A percentile compares a stretch with the other conserved stretches of the same genome.
Evolutionary conservation across 331 rosid genomes (phyloP).

Genomic region (Cucumis variabilis): DNA sequence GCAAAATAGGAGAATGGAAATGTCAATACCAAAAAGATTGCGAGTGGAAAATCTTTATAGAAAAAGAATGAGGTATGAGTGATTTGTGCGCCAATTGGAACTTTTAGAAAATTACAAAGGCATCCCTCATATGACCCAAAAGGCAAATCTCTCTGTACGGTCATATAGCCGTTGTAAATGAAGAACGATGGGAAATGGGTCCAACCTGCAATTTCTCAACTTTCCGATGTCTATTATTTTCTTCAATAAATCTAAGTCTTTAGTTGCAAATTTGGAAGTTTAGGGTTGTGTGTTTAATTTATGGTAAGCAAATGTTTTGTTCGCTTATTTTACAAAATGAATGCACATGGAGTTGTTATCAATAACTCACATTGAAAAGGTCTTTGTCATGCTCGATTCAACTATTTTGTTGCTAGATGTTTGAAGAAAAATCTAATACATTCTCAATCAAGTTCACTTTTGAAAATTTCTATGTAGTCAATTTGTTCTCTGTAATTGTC

Average conservation of each 20-base stretch:
- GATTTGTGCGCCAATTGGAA: not conserved
- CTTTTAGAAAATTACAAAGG: not conserved
- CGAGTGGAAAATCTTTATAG: not conserved
- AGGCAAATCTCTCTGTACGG: not conserved
- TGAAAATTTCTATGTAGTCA: not conserved
- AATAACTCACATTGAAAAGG: not conserved
- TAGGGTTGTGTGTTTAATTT: too few species aligned
- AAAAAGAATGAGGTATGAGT: too few species aligned
- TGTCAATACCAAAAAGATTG: not conserved
- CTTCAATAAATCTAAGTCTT: too few species aligned
- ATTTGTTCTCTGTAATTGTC: not conserved
- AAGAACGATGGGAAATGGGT: not conserved
- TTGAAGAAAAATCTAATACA: not conserved
- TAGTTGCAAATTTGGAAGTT: too few species aligned
- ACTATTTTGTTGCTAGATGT: not conserved
- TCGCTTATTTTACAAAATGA: too few species aligned
- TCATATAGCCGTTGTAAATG: not conserved
- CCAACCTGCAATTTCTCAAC: not conserved
- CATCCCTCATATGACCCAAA: not conserved
- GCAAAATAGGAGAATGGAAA: too few species aligned
- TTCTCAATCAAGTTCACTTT: not conserved
- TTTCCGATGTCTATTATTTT: not conserved
- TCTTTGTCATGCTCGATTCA: not conserved
- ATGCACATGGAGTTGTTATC: too few species aligned
- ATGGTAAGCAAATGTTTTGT: too few species aligned